phyloP scores from a whole-genome alignment of 192 early-diverging fungal genomes.

The Coemansia javaensis region DNA sequence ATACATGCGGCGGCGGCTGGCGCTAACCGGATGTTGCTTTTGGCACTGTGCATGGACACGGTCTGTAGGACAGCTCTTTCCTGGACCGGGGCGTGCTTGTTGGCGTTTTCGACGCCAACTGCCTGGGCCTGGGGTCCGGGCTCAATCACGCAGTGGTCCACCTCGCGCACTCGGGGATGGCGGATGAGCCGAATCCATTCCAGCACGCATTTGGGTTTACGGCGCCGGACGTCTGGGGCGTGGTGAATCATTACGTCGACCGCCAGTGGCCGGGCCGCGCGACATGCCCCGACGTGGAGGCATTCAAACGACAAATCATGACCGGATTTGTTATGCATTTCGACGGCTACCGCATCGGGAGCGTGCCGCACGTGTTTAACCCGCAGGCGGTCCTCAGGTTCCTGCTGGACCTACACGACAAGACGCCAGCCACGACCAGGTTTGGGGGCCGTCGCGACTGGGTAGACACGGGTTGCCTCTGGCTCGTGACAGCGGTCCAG shows the following conservation, averaged over 20 bases:
- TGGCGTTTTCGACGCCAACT: constrained; percentile 3
- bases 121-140: constrained; percentile 1
- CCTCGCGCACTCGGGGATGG: neutral
- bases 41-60: no score
- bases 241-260: neutral
- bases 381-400: neutral
- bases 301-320: constrained; percentile 1
- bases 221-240: neutral
- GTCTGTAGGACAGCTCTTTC: constrained; percentile 1
- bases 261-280: neutral
- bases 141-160: neutral
- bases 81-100: constrained; percentile 1
- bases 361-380: neutral
- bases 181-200: neutral
- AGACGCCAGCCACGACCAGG: neutral
- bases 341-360: constrained; percentile 6
- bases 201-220: constrained; percentile 8
- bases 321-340: neutral
- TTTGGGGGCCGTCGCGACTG: neutral
- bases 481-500: neutral
- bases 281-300: neutral
- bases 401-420: neutral
- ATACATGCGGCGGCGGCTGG: neutral
- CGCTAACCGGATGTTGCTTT: no score
- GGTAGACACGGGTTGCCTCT: neutral